Evolutionary conservation across 2,329 filamentous ascomycete genomes (phyloP).

Genomic region (Aspergillus phoenicis): DNA sequence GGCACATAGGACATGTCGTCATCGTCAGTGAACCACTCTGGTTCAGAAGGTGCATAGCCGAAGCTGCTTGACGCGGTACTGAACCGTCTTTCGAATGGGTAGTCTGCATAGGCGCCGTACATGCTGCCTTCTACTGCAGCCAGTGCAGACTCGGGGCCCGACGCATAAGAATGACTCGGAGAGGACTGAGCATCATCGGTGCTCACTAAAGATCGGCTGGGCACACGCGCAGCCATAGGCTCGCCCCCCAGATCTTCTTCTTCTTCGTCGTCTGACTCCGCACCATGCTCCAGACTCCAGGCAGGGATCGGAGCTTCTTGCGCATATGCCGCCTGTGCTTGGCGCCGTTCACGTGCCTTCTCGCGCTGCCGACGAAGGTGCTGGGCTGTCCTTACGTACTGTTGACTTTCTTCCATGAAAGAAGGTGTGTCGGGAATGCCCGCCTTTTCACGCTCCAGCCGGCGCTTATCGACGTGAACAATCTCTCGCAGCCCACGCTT

Average conservation of each 20-base stretch:
- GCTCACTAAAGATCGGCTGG: conserved; percentile 38
- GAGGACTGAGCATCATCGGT: conserved; percentile 58
- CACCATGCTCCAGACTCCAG: conserved; percentile 85
- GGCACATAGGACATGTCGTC: conserved; percentile 94
- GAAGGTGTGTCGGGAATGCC: conserved; percentile 71
- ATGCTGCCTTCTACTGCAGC: conserved; percentile 74
- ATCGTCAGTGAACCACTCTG: conserved; percentile 54
- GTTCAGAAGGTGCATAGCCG: conserved; percentile 47
- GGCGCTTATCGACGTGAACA: conserved; percentile 76
- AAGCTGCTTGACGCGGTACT: conserved; percentile 74
- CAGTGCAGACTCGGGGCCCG: conserved; percentile 37
- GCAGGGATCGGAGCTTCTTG: conserved; percentile 59
- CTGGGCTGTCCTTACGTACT: conserved; percentile 44
- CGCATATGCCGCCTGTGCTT: conserved; percentile 60
- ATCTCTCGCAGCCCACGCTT: conserved; percentile 84
- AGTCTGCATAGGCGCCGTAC: conserved; percentile 71
- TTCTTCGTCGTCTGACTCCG: conserved; percentile 51
- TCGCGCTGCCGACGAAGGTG: conserved; percentile 50
- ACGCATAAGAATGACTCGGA: conserved; percentile 56
- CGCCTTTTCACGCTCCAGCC: conserved; percentile 73
- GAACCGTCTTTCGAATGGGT: conserved; percentile 68
- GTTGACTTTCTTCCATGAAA: conserved; percentile 47
- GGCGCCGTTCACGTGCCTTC: conserved; percentile 62
- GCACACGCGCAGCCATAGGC: conserved; percentile 35
- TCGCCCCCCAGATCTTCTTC: conserved; percentile 44